Conservation (phyloP, 345 rosid genomes). For the Gynandropsis gynandra region DNA sequence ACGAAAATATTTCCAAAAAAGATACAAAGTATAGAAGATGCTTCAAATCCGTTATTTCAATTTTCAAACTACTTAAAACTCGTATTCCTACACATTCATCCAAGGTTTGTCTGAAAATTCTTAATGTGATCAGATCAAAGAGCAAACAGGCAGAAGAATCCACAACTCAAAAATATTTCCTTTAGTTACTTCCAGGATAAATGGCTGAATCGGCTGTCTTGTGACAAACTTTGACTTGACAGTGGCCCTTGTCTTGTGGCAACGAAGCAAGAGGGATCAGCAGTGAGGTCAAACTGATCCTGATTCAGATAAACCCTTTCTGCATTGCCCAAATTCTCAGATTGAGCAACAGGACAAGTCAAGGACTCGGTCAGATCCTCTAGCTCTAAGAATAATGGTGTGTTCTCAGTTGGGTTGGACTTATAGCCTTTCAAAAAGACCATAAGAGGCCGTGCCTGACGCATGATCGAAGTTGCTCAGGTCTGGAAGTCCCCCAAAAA, state of each 20-base stretch:
- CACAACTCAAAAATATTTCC: too few relatives aligned
- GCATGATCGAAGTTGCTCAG: constrained; percentile 16
- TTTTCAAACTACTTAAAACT: too few relatives aligned
- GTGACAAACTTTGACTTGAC: too few relatives aligned
- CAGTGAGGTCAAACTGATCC: constrained; percentile 15
- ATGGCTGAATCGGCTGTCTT: too few relatives aligned
- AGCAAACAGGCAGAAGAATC: too few relatives aligned
- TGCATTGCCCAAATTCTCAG: constrained; percentile 6
- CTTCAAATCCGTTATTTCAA: too few relatives aligned
- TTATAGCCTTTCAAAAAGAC: constrained; percentile 23
- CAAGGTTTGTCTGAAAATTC: too few relatives aligned
- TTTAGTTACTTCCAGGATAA: too few relatives aligned
- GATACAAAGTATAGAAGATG: too few relatives aligned
- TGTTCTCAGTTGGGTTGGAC: not conserved
- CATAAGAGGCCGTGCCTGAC: constrained; percentile 20
- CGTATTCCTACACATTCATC: too few relatives aligned
- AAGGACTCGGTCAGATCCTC: constrained; percentile 24
- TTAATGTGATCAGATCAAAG: too few relatives aligned
- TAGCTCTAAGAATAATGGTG: constrained; percentile 18
- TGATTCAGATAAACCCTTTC: constrained; percentile 1
- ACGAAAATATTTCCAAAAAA: too few relatives aligned
- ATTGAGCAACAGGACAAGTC: constrained; percentile 1
- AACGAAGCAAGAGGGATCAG: constrained; percentile 11
- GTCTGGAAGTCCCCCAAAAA: constrained; percentile 19
- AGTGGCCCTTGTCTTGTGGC: not conserved